phyloP scores from a whole-genome alignment of 2,329 filamentous ascomycete genomes.

The Cephalotrichum gorgonifer region DNA sequence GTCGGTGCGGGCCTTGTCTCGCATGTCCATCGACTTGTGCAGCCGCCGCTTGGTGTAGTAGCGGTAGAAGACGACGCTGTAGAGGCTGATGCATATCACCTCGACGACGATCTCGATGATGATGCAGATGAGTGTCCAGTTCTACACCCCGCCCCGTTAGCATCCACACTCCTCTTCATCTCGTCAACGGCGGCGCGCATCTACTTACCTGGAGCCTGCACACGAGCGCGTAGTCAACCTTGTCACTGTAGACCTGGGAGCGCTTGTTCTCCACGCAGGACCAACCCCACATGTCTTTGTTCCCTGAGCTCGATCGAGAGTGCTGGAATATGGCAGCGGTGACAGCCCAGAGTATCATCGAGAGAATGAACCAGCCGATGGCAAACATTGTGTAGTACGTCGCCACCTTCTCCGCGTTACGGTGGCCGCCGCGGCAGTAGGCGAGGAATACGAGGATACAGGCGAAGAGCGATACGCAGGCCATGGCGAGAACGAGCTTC shows the following conservation, averaged over 20 bases:
- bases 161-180: neutral
- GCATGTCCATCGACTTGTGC: slow-evolving; percentile 90
- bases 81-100: slow-evolving; percentile 81
- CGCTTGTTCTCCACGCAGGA: slow-evolving; percentile 86
- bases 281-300: slow-evolving; percentile 97
- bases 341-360: slow-evolving; percentile 83
- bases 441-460: slow-evolving; percentile 72
- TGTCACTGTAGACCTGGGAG: slow-evolving; percentile 62
- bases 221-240: slow-evolving; percentile 80
- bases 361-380: slow-evolving; percentile 87
- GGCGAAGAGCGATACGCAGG: slow-evolving; percentile 70
- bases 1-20: slow-evolving; percentile 88
- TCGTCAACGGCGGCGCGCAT: neutral
- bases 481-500: slow-evolving; percentile 66
- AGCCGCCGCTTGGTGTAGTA: slow-evolving; percentile 95
- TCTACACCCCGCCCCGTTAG: slow-evolving; percentile 27
- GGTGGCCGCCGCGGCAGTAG: slow-evolving; percentile 83
- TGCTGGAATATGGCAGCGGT: slow-evolving; percentile 78
- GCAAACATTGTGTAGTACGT: slow-evolving; percentile 95
- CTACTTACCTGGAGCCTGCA: slow-evolving; percentile 60
- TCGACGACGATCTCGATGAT: slow-evolving; percentile 95
- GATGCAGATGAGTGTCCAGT: slow-evolving; percentile 93
- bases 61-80: slow-evolving; percentile 91
- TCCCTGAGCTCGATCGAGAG: slow-evolving; percentile 55
- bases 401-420: slow-evolving; percentile 80